phyloP scores from a whole-genome alignment of 345 rosid species.

The Trapa bicornis region DNA sequence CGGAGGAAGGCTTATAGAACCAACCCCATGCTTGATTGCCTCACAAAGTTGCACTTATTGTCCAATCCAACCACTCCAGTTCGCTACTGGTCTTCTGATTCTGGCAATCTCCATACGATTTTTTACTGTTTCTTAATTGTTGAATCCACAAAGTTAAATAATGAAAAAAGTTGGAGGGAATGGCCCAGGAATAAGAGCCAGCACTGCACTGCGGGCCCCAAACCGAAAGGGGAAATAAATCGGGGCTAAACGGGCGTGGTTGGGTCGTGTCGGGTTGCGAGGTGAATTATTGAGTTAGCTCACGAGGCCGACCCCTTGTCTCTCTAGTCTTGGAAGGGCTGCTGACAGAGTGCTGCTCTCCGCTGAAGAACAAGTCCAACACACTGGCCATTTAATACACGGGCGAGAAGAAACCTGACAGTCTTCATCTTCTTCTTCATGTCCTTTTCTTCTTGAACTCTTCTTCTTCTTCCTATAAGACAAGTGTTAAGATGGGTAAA shows the following conservation, averaged over 20 bases:
- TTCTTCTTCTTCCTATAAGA: neutral
- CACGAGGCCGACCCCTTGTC: constrained; percentile 8
- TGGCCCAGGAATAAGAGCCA: too few relatives aligned
- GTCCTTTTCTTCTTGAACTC: neutral
- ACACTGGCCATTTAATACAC: constrained; percentile 13
- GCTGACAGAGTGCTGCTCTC: neutral
- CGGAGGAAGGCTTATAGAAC: too few relatives aligned
- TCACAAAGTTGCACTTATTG: neutral
- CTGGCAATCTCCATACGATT: too few relatives aligned
- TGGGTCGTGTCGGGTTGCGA: too few relatives aligned
- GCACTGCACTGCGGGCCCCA: too few relatives aligned
- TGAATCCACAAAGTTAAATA: too few relatives aligned
- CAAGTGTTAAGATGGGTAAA: too few relatives aligned
- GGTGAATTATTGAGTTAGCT: neutral
- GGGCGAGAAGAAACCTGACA: constrained; percentile 11
- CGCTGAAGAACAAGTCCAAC: neutral
- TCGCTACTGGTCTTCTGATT: too few relatives aligned
- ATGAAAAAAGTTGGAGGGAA: too few relatives aligned
- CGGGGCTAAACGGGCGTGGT: neutral
- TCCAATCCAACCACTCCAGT: neutral
- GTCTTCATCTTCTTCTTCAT: neutral
- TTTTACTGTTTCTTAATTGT: too few relatives aligned
- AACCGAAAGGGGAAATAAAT: too few relatives aligned
- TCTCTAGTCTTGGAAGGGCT: neutral
- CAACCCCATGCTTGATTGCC: neutral